Conservation (phyloP, 768 basidiomycete genomes). For the Omphalotus guepiniiformis region DNA sequence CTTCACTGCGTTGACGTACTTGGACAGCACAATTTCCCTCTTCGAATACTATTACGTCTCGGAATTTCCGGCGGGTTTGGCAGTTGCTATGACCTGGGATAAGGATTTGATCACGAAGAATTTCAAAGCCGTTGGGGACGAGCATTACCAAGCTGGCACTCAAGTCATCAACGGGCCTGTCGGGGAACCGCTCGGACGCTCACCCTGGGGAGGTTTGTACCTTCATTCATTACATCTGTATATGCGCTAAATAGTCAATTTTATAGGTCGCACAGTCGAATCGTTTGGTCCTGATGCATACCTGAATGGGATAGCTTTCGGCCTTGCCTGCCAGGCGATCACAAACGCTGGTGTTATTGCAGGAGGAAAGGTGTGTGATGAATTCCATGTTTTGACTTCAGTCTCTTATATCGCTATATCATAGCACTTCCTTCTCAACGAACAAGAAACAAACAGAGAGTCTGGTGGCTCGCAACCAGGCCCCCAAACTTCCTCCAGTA, state of each 20-base stretch:
- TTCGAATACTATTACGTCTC: background rate
- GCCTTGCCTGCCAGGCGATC: background rate
- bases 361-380: background rate
- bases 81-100: conserved; percentile 1
- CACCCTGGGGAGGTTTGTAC: background rate
- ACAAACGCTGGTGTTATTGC: background rate
- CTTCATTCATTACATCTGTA: background rate
- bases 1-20: background rate
- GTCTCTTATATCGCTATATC: background rate
- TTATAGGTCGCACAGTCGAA: background rate
- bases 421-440: conserved; percentile 1
- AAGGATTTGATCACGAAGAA: background rate
- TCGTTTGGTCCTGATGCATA: background rate
- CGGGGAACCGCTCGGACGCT: background rate
- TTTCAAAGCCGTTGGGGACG: background rate
- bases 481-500: background rate
- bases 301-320: background rate
- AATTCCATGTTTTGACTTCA: background rate
- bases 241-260: background rate
- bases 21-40: background rate
- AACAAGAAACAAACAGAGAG: background rate
- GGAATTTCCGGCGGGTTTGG: background rate
- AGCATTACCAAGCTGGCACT: background rate
- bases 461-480: background rate
- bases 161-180: background rate